Base-by-base conservation (phyloP, 768 basidiomycete genomes). In the Dentipellis sp. region DNA sequence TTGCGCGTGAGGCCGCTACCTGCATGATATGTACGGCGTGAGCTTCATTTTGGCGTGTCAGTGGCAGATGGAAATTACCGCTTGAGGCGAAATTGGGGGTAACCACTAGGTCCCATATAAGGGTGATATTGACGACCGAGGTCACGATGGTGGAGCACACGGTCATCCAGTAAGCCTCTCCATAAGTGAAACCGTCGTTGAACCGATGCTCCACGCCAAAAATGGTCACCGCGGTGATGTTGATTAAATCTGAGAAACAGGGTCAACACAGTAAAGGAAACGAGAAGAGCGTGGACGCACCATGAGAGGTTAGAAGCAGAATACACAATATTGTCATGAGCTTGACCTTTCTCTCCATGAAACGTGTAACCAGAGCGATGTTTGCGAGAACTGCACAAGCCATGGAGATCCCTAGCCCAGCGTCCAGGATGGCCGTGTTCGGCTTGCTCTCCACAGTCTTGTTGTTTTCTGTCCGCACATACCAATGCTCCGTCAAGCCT, bases 1-100 rank as follows among this genome's bases (percentile, higher is more conserved):
- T 83, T 90, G 21, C 78, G 77, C 0, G 90, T 93, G 38, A 94
- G 70, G 1, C 91, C 91, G 59, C 87, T 90, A 4, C 85, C 87
- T 88, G 52, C 21, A 58, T n/a, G 56, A 34, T 23, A 36, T 16
- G 34, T 23, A 36, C 17, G 34, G 58, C 52, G 49, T 14, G 29
- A 47, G 22, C 36, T 49, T 51, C 23, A 35, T 57, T 3, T 22
- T 37, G 37, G 7, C 37, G 40, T 2, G 19, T 6, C 39, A 6
- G 29, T 29, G 29, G 3, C 29, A 17, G 6, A 10, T 17, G 4
- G 5, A 37, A 64, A 77, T 36, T 60, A 82, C 88, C 89, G 54
- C 81, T 82, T 49, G 71, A 76, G 1, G 71, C 68, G 60, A 93
- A 92, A 54, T 88, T 76, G 1, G 76, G 72, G 0, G 83, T 90